Conservation (phyloP, 1,139 yeast genomes). For the Nematodospora anomalae region DNA sequence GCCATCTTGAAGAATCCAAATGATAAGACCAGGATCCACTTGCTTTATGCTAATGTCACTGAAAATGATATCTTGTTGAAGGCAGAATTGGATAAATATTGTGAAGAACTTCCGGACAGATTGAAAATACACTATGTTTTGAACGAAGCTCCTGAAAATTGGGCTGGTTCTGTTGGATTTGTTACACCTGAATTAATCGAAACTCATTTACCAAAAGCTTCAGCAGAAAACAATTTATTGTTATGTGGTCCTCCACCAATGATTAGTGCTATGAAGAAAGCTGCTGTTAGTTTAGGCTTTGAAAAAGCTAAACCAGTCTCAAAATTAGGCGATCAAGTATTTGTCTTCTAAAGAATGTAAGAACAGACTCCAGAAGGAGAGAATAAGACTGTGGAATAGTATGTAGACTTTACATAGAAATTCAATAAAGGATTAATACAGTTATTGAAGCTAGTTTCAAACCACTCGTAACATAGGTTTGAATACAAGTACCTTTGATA, state of each 20-base stretch:
- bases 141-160: conserved; percentile 57
- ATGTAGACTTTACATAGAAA: not conserved
- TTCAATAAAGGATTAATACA: too few species aligned
- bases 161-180: conserved; percentile 60
- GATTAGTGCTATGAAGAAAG: conserved; percentile 82
- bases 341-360: too few species aligned
- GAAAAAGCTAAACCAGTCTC: conserved; percentile 88
- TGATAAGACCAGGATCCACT: conserved; percentile 81
- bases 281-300: conserved; percentile 75
- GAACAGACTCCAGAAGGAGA: too few species aligned
- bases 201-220: conserved; percentile 57
- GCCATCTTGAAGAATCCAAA: conserved; percentile 68
- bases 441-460: too few species aligned
- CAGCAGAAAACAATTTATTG: conserved; percentile 67
- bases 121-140: conserved; percentile 77
- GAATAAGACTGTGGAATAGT: not conserved
- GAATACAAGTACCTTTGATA: too few species aligned
- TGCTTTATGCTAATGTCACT: conserved; percentile 78
- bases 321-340: conserved; percentile 90
- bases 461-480: too few species aligned
- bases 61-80: conserved; percentile 76
- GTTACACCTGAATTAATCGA: conserved; percentile 69
- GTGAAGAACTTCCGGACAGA: conserved; percentile 68
- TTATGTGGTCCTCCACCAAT: conserved; percentile 93
- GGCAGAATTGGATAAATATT: conserved; percentile 69